phyloP scores from a whole-genome alignment of 352 stramenopile species.

The Globisporangium spinosum region DNA sequence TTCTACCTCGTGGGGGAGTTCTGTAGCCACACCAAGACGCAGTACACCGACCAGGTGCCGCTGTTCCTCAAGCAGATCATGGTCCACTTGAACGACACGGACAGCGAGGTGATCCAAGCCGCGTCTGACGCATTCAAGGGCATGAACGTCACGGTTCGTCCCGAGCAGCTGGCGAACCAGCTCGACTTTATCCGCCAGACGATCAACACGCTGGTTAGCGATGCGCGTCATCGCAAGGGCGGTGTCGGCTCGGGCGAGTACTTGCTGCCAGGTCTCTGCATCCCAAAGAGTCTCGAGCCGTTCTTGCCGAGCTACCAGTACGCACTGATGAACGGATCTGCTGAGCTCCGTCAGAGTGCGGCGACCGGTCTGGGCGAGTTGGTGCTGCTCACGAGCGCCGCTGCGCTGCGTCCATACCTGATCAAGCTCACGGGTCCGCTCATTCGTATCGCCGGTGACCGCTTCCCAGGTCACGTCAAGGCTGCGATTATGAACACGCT shows the following conservation, averaged over 20 bases:
- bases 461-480: conserved; percentile 97
- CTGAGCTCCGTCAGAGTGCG: conserved; percentile 87
- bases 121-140: conserved; percentile 87
- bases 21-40: conserved; percentile 74
- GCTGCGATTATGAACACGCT: conserved; percentile 97
- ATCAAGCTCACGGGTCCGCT: conserved; percentile 97
- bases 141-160: conserved; percentile 89
- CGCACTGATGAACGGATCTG: conserved; percentile 94
- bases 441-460: conserved; percentile 98
- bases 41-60: conserved; percentile 93
- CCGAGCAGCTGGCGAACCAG: conserved; percentile 93
- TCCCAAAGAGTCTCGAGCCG: conserved; percentile 92
- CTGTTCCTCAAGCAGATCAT: conserved; percentile 96
- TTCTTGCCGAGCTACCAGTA: conserved; percentile 97
- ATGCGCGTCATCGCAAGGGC: conserved; percentile 93
- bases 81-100: conserved; percentile 94
- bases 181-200: conserved; percentile 97
- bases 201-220: conserved; percentile 95
- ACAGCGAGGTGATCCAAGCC: conserved; percentile 86
- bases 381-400: conserved; percentile 88
- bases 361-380: conserved; percentile 96
- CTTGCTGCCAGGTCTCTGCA: conserved; percentile 72
- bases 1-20: conserved; percentile 92
- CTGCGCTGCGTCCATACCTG: conserved; percentile 92
- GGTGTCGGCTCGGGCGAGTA: conserved; percentile 76